These are phyloP conservation scores for Vigna trinervia DNA, from an alignment of 306 rosid genomes.

Conservation along the genomic window DNA sequence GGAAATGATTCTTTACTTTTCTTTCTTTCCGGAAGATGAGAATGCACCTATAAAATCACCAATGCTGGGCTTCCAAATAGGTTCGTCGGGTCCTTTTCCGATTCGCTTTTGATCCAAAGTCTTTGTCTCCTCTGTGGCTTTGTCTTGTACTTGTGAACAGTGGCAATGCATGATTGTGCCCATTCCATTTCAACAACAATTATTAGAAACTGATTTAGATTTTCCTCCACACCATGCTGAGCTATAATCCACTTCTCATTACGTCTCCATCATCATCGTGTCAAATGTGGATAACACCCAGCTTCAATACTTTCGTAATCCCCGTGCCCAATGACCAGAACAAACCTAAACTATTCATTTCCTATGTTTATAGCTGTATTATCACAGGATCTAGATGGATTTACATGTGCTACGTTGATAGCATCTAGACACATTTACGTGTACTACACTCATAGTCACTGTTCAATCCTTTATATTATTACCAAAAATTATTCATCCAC, in stretches of 20 bases:
- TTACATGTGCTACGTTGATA: no score
- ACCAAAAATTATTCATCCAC: no score
- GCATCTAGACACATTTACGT: no score
- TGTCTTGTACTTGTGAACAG: slow-evolving; percentile 29
- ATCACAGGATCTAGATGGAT: no score
- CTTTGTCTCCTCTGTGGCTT: slow-evolving; percentile 32
- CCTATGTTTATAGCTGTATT: no score
- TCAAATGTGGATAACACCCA: slow-evolving; percentile 8
- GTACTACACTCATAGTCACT: no score
- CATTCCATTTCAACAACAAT: not conserved
- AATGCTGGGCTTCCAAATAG: not conserved
- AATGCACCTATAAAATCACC: slow-evolving; percentile 28
- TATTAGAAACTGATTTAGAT: not conserved
- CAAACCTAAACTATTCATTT: no score
- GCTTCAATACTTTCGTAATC: no score
- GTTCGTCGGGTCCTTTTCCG: not conserved
- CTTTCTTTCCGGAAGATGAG: not conserved
- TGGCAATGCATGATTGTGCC: slow-evolving; percentile 28
- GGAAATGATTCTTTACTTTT: not conserved
- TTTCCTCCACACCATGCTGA: slow-evolving; percentile 30
- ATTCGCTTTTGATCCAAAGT: slow-evolving; percentile 21
- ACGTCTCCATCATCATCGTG: not conserved
- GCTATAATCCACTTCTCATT: slow-evolving; percentile 26
- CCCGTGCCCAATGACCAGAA: no score
- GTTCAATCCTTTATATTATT: no score